Percentiles rank a stretch among this genome's conserved stretches.
phyloP scores from a whole-genome alignment of 1,284 basidiomycete species.

The Bondarzewia mesenterica region DNA sequence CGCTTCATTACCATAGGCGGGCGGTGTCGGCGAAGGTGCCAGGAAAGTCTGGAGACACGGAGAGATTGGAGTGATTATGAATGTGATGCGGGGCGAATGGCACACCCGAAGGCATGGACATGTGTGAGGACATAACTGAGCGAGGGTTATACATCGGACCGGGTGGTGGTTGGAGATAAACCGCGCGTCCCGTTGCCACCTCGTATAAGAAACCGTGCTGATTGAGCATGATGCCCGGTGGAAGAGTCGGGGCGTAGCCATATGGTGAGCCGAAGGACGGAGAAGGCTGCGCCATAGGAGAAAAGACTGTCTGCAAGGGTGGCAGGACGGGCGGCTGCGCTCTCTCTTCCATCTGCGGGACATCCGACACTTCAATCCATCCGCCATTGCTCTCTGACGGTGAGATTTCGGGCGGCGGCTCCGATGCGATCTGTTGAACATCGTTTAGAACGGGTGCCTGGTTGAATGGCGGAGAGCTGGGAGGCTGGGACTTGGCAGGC shows the following conservation, averaged over 20 bases:
- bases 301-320: slow-evolving; percentile 52
- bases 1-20: slow-evolving; percentile 54
- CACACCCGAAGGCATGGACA: slow-evolving; percentile 27
- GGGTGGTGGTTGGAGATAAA: slow-evolving; percentile 50
- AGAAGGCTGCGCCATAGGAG: slow-evolving; percentile 44
- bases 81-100: slow-evolving; percentile 49
- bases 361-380: neutral
- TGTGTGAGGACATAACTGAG: slow-evolving; percentile 48
- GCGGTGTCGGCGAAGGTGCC: slow-evolving; percentile 46
- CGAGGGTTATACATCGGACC: slow-evolving; percentile 56
- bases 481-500: neutral
- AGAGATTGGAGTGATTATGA: slow-evolving; percentile 37
- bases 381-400: slow-evolving; percentile 12
- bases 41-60: slow-evolving; percentile 53
- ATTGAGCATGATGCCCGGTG: slow-evolving; percentile 65
- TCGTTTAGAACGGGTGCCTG: neutral
- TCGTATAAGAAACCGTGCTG: slow-evolving; percentile 73
- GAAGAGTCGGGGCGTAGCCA: slow-evolving; percentile 47
- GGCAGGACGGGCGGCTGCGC: slow-evolving; percentile 37
- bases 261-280: slow-evolving; percentile 60
- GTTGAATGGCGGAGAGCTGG: neutral
- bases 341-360: slow-evolving; percentile 14
- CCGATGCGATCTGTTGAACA: neutral
- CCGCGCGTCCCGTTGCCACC: slow-evolving; percentile 67
- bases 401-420: slow-evolving; percentile 11